Percentiles rank a stretch among this genome's conserved stretches.
phyloP scores from a whole-genome alignment of 768 basidiomycete species.

The Psilocybe sp. region DNA sequence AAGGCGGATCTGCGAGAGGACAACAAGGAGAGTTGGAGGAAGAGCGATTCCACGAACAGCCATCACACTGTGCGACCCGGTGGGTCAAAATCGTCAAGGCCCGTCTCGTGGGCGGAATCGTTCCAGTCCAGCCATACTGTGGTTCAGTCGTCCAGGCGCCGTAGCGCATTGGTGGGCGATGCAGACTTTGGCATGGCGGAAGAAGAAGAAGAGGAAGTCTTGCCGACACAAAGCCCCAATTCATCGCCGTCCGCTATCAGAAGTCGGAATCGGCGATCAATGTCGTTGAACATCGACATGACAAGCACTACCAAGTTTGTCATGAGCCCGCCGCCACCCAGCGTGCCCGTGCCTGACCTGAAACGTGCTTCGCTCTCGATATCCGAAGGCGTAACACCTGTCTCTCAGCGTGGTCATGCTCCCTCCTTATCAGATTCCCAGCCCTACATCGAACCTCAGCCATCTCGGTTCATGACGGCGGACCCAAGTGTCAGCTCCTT shows the following conservation, averaged over 20 bases:
- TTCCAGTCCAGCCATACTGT: constrained; percentile 72
- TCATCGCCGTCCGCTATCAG: constrained; percentile 43
- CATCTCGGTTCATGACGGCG: no score
- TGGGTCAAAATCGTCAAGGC: constrained; percentile 51
- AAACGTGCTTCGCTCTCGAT: constrained; percentile 30
- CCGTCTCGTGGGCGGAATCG: constrained; percentile 77
- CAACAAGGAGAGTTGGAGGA: constrained; percentile 71
- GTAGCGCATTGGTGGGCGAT: constrained; percentile 67
- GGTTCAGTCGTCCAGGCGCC: constrained; percentile 58
- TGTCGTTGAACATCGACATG: constrained; percentile 54
- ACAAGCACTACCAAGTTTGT: constrained; percentile 4
- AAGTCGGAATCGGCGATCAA: constrained; percentile 54
- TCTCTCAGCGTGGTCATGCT: no score
- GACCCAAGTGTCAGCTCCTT: neutral
- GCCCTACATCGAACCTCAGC: no score
- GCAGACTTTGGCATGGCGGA: constrained; percentile 66
- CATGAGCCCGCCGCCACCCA: neutral
- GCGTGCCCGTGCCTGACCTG: constrained; percentile 25
- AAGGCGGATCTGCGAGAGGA: constrained; percentile 27
- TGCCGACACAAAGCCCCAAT: neutral
- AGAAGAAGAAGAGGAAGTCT: constrained; percentile 33
- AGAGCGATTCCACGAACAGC: constrained; percentile 81
- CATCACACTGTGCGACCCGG: constrained; percentile 63
- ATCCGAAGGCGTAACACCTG: constrained; percentile 24
- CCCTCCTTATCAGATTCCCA: no score